Base-by-base conservation (phyloP, 257 asterid genomes). In the Primulina huaijiensis region DNA sequence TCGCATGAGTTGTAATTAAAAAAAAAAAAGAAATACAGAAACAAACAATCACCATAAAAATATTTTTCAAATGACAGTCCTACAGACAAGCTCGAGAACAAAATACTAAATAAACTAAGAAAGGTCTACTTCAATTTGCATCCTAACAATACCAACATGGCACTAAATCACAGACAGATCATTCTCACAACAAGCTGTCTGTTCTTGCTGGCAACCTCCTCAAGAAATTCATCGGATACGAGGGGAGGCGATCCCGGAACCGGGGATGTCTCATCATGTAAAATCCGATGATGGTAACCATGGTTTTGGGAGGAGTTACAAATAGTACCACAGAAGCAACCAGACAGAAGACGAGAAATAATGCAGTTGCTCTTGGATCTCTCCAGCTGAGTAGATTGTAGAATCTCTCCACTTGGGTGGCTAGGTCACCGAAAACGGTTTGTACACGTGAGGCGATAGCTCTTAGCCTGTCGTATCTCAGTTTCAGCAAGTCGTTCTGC, bases 361-460 rank as follows among this genome's bases (percentile, higher is more conserved):
- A 63, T 68, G 72, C 64, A n/a, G 86, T 79, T 64, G 86, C 82
- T 67, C 86, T 76, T 21, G 82, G 81, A 76, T 82, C 86, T 66
- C 86, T 76, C 86, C 86, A 82, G 70, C 83, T 82, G 23, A 82
- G 77, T 35, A 82, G 76, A 23, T 71, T 70, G 27, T 82, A 79
- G 27, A 82, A 75, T 58, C 85, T 81, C 76, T 81, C 85, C 64
- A 80, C 85, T 31, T 81, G 85, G 19, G 82, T 81, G 38, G 85
- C 85, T 71, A 81, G 72, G 29, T 81, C 85, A 21, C 85, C 85
- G 0, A 78, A 75, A 12, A 78, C 85, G 0, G 81, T 81, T 60
- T 81, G 86, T 4, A 81, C 71, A 58, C 83, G 72, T 57, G 81
- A 79, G 4, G 86, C 81, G 63, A 75, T 76, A 10, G 81, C 73